Percentiles rank a stretch among this genome's conserved stretches.
These are phyloP conservation scores for Pelargonium australe DNA, from an alignment of 441 rosid species.

Conservation along the genomic window DNA sequence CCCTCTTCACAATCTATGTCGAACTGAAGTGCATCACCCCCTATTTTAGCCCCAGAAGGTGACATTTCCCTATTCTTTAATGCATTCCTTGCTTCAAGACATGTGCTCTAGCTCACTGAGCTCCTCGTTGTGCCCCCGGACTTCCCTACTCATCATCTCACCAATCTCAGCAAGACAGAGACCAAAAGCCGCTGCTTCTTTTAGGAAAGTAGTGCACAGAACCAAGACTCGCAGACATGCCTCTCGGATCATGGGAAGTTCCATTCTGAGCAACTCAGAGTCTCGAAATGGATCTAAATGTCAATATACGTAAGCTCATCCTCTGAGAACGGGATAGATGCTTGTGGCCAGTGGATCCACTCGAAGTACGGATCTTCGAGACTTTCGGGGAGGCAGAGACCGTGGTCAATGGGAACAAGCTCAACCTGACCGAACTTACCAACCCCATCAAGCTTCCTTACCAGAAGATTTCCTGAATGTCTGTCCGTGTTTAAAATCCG, in stretches of 20 bases:
- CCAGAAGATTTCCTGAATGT: conserved; percentile 13
- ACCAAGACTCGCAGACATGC: conserved; percentile 23
- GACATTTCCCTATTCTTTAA: conserved; percentile 14
- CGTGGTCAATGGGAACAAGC: conserved; percentile 26
- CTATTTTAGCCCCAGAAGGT: conserved; percentile 1
- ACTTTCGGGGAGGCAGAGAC: conserved; percentile 27
- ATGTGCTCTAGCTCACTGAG: conserved; percentile 23
- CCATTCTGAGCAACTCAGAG: conserved; percentile 24
- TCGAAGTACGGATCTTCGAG: conserved; percentile 27
- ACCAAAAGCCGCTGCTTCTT: conserved; percentile 19
- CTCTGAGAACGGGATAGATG: conserved; percentile 27
- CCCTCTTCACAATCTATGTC: conserved; percentile 17
- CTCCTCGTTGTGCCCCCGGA: conserved; percentile 22
- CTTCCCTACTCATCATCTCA: conserved; percentile 27
- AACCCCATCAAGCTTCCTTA: conserved; percentile 16
- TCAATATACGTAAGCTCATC: conserved; percentile 21
- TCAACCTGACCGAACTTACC: conserved; percentile 17
- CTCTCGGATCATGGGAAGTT: conserved; percentile 25
- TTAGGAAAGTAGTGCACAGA: conserved; percentile 22
- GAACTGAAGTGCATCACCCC: conserved; percentile 16
- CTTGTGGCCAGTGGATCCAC: conserved; percentile 29
- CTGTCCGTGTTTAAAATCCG: conserved; percentile 11
- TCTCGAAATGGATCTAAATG: conserved; percentile 21
- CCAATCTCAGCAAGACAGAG: conserved; percentile 26
- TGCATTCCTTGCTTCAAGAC: conserved; percentile 20